Percentiles rank a stretch among this genome's conserved stretches.
Evolutionary conservation across 148 eudicot genomes (phyloP).

Genomic region (Silene conica): DNA sequence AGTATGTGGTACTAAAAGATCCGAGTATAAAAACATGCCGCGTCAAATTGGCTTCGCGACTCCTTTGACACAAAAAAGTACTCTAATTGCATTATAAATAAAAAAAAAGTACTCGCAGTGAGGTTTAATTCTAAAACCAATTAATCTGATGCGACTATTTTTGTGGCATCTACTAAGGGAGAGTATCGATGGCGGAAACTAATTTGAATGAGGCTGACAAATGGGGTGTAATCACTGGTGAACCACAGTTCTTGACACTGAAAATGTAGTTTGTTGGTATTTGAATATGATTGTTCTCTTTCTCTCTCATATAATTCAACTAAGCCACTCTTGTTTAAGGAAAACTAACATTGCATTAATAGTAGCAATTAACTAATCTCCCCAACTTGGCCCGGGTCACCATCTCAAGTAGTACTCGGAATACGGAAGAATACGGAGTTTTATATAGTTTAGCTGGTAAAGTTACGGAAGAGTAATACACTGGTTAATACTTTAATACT

Average conservation of each 20-base stretch:
- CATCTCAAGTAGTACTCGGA: slow-evolving; percentile 2
- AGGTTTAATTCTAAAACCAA: slow-evolving; percentile 5
- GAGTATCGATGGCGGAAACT: not conserved
- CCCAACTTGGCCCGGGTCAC: not conserved
- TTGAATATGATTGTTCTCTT: slow-evolving; percentile 16
- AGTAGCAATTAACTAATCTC: not conserved
- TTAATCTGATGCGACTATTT: not conserved
- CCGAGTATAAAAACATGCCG: not conserved
- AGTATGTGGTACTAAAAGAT: too few species aligned
- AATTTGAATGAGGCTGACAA: slow-evolving; percentile 13
- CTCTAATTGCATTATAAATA: not conserved
- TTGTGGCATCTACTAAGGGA: not conserved
- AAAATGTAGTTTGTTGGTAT: slow-evolving; percentile 29
- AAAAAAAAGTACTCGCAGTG: not conserved
- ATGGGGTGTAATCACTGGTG: slow-evolving; percentile 17
- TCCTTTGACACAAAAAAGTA: not conserved
- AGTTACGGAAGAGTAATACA: not conserved
- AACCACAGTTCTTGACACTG: slow-evolving; percentile 28
- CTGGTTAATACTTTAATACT: not conserved
- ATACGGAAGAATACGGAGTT: too few species aligned
- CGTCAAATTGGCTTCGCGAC: not conserved
- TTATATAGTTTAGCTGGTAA: not conserved
- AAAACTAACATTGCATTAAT: not conserved
- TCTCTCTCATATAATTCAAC: slow-evolving; percentile 20
- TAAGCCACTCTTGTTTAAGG: slow-evolving; percentile 1